Percentiles rank a stretch among this genome's conserved stretches.
These are phyloP conservation scores for Agaricus subrufescens DNA, from an alignment of 768 basidiomycete species.

Conservation along the genomic window DNA sequence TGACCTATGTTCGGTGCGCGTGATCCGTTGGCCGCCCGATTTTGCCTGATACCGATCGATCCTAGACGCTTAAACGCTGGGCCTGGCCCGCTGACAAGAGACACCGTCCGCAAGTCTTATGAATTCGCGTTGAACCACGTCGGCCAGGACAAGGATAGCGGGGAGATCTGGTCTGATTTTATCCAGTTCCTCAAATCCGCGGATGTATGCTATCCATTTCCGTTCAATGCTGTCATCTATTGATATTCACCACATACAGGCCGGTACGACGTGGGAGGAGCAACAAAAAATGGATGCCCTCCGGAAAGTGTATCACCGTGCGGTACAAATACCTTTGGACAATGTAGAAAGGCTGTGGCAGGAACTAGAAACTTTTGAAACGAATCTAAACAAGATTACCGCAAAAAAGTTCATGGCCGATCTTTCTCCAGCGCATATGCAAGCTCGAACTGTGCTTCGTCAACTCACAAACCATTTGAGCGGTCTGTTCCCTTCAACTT, in stretches of 20 bases:
- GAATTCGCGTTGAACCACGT: constrained; percentile 89
- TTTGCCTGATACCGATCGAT: constrained; percentile 11
- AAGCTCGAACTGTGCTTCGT: constrained; percentile 84
- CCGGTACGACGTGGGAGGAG: constrained; percentile 88
- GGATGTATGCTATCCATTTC: constrained; percentile 46
- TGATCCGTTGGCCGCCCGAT: constrained; percentile 13
- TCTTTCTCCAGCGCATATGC: constrained; percentile 91
- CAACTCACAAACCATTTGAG: constrained; percentile 71
- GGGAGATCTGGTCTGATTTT: constrained; percentile 92
- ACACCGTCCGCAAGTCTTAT: constrained; percentile 81
- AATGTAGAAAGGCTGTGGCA: constrained; percentile 93
- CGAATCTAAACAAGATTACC: constrained; percentile 81
- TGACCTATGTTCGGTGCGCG: constrained; percentile 86
- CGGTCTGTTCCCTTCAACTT: constrained; percentile 41
- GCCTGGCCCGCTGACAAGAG: constrained; percentile 51
- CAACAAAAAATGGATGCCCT: constrained; percentile 94
- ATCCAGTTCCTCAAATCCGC: constrained; percentile 82
- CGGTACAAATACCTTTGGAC: constrained; percentile 90
- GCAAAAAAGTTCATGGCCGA: constrained; percentile 96
- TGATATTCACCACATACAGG: constrained; percentile 24
- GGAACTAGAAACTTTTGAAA: constrained; percentile 91
- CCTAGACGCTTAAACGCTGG: constrained; percentile 63
- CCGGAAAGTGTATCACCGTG: constrained; percentile 89
- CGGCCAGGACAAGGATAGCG: constrained; percentile 89
- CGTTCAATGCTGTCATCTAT: not conserved